Percentiles rank a stretch among this genome's conserved stretches.
phyloP scores from a whole-genome alignment of 257 asterid species.

The Forsythia viridissima region DNA sequence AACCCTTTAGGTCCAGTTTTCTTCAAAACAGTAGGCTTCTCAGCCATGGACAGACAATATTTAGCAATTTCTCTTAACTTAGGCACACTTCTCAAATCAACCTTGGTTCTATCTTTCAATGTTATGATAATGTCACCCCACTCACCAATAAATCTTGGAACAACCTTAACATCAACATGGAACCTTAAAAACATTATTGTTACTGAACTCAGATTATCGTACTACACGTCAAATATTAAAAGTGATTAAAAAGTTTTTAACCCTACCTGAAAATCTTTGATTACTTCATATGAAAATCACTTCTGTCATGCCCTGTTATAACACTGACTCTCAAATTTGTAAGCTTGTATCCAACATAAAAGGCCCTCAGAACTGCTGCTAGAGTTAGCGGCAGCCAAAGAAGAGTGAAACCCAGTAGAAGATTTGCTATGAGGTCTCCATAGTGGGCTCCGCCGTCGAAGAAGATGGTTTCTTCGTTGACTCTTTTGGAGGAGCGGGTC shows the following conservation, averaged over 20 bases:
- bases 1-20: constrained; percentile 65
- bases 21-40: constrained; percentile 44
- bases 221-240: no score
- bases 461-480: constrained; percentile 64
- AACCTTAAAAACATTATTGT: background rate
- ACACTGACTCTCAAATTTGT: constrained; percentile 84
- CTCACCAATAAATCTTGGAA: constrained; percentile 91
- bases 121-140: constrained; percentile 96
- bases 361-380: constrained; percentile 84
- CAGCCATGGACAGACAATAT: constrained; percentile 77
- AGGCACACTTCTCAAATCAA: constrained; percentile 94
- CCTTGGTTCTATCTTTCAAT: constrained; percentile 78
- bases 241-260: background rate
- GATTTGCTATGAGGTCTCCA: constrained; percentile 92
- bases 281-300: constrained; percentile 76
- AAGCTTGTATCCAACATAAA: constrained; percentile 78
- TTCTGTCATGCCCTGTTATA: constrained; percentile 83
- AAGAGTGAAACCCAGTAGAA: constrained; percentile 86
- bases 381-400: constrained; percentile 85
- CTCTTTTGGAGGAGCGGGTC: constrained; percentile 33
- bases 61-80: constrained; percentile 94
- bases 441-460: constrained; percentile 98
- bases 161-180: constrained; percentile 35
- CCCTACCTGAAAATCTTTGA: constrained; percentile 67
- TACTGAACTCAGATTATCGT: no score